phyloP scores from a whole-genome alignment of 192 early-diverging fungal genomes.

The Funneliformis mosseae region DNA sequence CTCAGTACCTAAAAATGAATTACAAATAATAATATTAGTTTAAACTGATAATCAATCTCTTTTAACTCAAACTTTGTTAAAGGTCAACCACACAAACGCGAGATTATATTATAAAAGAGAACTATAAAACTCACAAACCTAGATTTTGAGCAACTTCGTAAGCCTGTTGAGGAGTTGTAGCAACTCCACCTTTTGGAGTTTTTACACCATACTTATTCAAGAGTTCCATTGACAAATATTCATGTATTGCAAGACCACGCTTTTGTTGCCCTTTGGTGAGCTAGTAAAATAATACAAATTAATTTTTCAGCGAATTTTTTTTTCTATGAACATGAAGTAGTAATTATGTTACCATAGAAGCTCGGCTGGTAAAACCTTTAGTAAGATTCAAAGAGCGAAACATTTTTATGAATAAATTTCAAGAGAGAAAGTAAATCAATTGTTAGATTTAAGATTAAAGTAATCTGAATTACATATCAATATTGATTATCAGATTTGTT shows the following conservation, averaged over 20 bases:
- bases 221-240: conserved; percentile 94
- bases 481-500: no score
- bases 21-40: neutral
- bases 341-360: conserved; percentile 13
- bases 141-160: conserved; percentile 81
- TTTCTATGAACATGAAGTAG: neutral
- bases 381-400: conserved; percentile 2
- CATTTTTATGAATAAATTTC: conserved; percentile 4
- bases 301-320: neutral
- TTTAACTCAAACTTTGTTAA: no score
- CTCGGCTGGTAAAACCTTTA: conserved; percentile 2
- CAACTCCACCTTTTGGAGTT: conserved; percentile 86
- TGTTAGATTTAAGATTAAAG: no score
- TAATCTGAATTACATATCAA: no score
- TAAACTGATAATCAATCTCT: no score
- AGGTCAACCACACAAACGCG: neutral
- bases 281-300: neutral
- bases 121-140: conserved; percentile 49
- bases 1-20: conserved; percentile 49
- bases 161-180: conserved; percentile 86
- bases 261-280: conserved; percentile 58
- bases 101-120: neutral
- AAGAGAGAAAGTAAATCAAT: no score
- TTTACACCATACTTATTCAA: conserved; percentile 91
- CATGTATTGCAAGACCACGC: conserved; percentile 96